Base-by-base conservation (phyloP, 1,139 yeast genomes). In the Insectozyma bohioensis region DNA sequence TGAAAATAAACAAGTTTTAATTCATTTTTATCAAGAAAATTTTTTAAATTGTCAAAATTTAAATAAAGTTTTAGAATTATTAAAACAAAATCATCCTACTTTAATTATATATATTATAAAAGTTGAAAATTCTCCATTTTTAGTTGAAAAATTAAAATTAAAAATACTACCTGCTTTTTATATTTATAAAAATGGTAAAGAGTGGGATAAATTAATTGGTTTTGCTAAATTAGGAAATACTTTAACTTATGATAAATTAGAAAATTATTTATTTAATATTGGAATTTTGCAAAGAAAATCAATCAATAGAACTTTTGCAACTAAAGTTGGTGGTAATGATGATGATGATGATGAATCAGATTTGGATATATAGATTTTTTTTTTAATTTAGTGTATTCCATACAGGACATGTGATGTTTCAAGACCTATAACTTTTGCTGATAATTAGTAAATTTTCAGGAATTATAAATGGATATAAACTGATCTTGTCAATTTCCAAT, bases 91-190 rank as follows among this genome's bases (percentile, higher is more conserved):
- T 41, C 86, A 85, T 54, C 49, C 82, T 23, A 59, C 64, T 1
- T 63, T 85, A 2, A 67, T 67, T 40, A 75, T 84, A 36, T 56
- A 78, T 17, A 66, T 72, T 31, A 70, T 84, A n/a, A 63, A 71
- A 37, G 95, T 85, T 0, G 72, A 67, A 26, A 60, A 72, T 17
- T 84, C 90, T 1, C 88, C 95, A 2, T 86, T 86, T 49, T 59
- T 86, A 31, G 86, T 79, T 4, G 59, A 76, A 2, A 79, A 76
- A 47, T 65, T 86, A 29, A 61, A 65, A 2, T 65, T 86, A 31
- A 76, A 81, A 48, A 80, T 82, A 5, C 63, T 86, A 7, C 95
- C 95, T 1, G 81, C 80, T 47, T 79, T 85, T 5, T 58, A 82
- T 2, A 67, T 78, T n/a, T 85, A 80, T 49, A 60, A 59, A 20